A percentile compares a stretch with the other conserved stretches of the same genome.
Evolutionary conservation across 2,329 filamentous ascomycete genomes (phyloP).

Genomic region (Keithomyces neogunnii): DNA sequence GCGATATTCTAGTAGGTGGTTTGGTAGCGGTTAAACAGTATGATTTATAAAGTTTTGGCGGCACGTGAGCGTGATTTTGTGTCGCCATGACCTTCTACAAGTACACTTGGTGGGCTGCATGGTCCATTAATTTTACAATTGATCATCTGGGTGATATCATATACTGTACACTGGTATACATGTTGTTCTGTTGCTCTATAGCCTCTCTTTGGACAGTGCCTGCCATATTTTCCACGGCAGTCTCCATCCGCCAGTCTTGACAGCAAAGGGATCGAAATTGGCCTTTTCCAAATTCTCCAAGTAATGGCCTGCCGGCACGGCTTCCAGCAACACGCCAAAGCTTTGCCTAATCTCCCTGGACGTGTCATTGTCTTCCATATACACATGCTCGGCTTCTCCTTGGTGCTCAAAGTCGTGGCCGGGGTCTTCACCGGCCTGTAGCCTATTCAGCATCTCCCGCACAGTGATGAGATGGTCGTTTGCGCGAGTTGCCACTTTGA

Average conservation of each 20-base stretch:
- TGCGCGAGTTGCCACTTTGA: conserved; percentile 83
- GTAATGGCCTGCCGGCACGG: conserved; percentile 70
- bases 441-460: conserved; percentile 78
- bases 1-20: too few species aligned
- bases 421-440: conserved; percentile 63
- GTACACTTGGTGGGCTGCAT: too few species aligned
- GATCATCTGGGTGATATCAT: neutral
- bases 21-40: too few species aligned
- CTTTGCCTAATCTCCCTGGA: conserved; percentile 44
- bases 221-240: conserved; percentile 69
- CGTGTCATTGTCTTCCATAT: conserved; percentile 30
- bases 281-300: conserved; percentile 66
- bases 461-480: conserved; percentile 95
- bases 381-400: conserved; percentile 60
- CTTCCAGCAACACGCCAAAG: conserved; percentile 75
- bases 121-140: neutral
- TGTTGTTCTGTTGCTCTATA: conserved; percentile 24
- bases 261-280: conserved; percentile 77
- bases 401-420: conserved; percentile 87
- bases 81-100: too few species aligned
- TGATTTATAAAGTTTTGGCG: too few species aligned
- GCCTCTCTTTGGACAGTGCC: conserved; percentile 37
- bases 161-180: neutral
- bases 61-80: too few species aligned
- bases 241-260: conserved; percentile 60